These are phyloP conservation scores for Parasarocladium wereldwijsianum DNA, from an alignment of 2,329 filamentous ascomycete species.

Conservation along the genomic window DNA sequence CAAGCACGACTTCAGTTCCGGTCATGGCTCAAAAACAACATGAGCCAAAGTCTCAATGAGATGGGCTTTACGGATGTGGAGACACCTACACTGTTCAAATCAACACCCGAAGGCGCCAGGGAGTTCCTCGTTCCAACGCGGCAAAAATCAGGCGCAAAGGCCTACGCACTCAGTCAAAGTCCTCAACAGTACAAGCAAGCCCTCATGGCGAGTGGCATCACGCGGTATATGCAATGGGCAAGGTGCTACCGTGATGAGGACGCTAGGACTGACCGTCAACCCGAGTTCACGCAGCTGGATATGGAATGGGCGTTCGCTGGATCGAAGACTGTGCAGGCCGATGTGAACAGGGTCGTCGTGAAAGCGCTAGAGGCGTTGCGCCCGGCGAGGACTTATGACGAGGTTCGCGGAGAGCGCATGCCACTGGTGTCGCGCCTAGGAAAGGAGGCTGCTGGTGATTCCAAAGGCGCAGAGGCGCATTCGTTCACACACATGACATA, in stretches of 20 bases:
- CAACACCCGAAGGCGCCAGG: conserved; percentile 85
- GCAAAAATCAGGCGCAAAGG: conserved; percentile 39
- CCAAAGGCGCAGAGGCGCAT: conserved; percentile 13
- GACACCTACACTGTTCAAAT: conserved; percentile 91
- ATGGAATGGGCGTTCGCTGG: conserved; percentile 81
- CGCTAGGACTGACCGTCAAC: conserved; percentile 78
- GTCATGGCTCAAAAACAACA: conserved; percentile 37
- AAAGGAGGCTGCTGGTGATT: background rate
- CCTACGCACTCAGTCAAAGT: conserved; percentile 88
- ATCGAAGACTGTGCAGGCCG: conserved; percentile 21
- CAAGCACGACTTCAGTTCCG: conserved; percentile 57
- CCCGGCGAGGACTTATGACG: conserved; percentile 42
- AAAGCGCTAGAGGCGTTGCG: conserved; percentile 13
- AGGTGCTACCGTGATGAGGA: conserved; percentile 94
- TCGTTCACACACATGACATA: conserved; percentile 20
- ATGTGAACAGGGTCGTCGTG: conserved; percentile 21
- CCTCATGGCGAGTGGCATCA: conserved; percentile 78
- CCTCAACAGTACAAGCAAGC: conserved; percentile 99
- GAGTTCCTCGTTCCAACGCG: conserved; percentile 91
- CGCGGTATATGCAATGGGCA: conserved; percentile 81
- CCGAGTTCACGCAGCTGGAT: conserved; percentile 95
- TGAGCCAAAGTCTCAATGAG: conserved; percentile 37
- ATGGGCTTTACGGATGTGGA: conserved; percentile 66
- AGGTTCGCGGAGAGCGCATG: conserved; percentile 28
- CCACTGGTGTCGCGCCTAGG: conserved; percentile 11